Conservation (phyloP, 2,329 filamentous ascomycete genomes). For the Fusarium nodosum region DNA sequence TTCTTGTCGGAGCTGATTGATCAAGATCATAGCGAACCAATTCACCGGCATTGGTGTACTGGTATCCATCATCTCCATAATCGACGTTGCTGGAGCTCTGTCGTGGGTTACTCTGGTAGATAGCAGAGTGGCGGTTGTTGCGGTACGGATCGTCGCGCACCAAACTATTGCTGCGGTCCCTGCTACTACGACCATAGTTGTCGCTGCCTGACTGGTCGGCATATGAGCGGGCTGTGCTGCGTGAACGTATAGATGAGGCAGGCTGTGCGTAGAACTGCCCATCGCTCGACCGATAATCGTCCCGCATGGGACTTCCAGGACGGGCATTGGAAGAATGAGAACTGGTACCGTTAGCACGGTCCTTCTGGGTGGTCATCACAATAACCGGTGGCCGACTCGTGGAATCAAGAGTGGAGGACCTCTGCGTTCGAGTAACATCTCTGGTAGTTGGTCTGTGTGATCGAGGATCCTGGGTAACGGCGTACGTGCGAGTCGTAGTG, state of each 20-base stretch:
- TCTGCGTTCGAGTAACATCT: slow-evolving; percentile 61
- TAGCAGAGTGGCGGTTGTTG: slow-evolving; percentile 60
- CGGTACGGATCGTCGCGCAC: slow-evolving; percentile 62
- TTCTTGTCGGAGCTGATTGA: slow-evolving; percentile 60
- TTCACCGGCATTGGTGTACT: slow-evolving; percentile 74
- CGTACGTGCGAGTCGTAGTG: slow-evolving; percentile 68
- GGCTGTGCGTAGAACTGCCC: slow-evolving; percentile 67
- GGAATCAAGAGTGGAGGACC: slow-evolving; percentile 67
- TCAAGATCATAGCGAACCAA: slow-evolving; percentile 73
- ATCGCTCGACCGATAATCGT: slow-evolving; percentile 67
- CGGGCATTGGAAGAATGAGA: slow-evolving; percentile 56
- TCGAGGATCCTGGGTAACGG: slow-evolving; percentile 66
- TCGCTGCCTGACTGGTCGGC: slow-evolving; percentile 65
- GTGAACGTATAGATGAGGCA: slow-evolving; percentile 68
- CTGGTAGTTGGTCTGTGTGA: slow-evolving; percentile 63
- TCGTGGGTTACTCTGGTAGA: slow-evolving; percentile 61
- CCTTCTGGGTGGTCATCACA: slow-evolving; percentile 66
- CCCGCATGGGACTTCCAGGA: slow-evolving; percentile 63
- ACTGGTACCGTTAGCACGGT: slow-evolving; percentile 57
- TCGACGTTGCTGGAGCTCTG: slow-evolving; percentile 62
- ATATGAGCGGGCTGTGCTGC: slow-evolving; percentile 63
- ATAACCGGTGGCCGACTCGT: slow-evolving; percentile 66
- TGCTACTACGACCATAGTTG: slow-evolving; percentile 64
- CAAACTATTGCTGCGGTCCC: slow-evolving; percentile 64
- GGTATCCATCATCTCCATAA: slow-evolving; percentile 71